These are phyloP conservation scores for Dichomitus squalens DNA, from an alignment of 1,284 basidiomycete genomes.

Conservation along the genomic window DNA sequence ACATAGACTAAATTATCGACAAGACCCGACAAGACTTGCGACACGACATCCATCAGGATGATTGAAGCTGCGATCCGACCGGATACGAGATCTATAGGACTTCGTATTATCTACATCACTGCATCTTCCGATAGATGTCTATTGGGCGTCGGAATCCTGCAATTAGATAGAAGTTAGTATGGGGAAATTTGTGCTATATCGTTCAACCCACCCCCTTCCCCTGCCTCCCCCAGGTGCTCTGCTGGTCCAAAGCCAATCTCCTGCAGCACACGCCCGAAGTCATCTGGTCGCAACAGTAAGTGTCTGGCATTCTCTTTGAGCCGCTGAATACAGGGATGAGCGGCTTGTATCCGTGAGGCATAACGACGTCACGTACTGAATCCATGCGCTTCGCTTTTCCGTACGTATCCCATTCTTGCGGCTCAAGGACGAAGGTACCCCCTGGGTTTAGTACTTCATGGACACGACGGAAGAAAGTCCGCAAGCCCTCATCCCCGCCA, in stretches of 20 bases:
- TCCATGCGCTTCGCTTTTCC: constrained; percentile 71
- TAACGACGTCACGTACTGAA: constrained; percentile 41
- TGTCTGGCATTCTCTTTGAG: constrained; percentile 59
- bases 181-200: neutral
- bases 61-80: neutral
- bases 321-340: constrained; percentile 35
- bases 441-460: constrained; percentile 56
- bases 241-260: constrained; percentile 63
- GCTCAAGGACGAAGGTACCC: constrained; percentile 72
- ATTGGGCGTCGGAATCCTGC: constrained; percentile 53
- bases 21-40: too few species aligned
- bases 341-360: neutral
- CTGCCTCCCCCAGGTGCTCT: constrained; percentile 53
- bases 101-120: neutral
- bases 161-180: neutral
- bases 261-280: constrained; percentile 56
- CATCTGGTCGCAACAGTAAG: constrained; percentile 59
- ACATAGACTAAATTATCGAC: constrained; percentile 28
- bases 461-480: constrained; percentile 63
- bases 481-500: constrained; percentile 67
- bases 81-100: neutral
- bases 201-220: constrained; percentile 53
- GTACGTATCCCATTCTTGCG: constrained; percentile 81
- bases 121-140: constrained; percentile 44
- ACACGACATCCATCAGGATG: neutral